phyloP scores from a whole-genome alignment of 2,329 filamentous ascomycete genomes.

The Colletotrichum viniferum region DNA sequence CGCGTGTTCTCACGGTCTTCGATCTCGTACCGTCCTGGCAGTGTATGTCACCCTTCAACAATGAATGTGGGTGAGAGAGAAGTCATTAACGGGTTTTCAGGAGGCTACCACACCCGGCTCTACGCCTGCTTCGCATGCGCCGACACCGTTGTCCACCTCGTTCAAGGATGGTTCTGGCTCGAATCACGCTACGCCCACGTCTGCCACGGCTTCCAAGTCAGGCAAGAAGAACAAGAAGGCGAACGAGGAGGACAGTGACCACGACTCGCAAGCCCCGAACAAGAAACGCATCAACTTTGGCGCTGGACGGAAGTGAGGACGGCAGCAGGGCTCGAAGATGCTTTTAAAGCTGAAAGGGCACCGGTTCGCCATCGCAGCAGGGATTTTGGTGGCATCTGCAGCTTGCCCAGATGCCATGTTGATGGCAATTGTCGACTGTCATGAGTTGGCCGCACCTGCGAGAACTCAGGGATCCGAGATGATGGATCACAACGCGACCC shows the following conservation, averaged over 20 bases:
- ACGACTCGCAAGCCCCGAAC: constrained; percentile 55
- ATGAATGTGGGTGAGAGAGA: neutral
- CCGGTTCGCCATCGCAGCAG: neutral
- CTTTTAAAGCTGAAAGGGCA: neutral
- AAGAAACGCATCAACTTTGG: constrained; percentile 65
- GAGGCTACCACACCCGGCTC: constrained; percentile 48
- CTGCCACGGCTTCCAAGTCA: constrained; percentile 49
- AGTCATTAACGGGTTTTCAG: constrained; percentile 26
- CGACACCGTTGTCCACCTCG: constrained; percentile 59
- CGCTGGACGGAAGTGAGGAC: constrained; percentile 50
- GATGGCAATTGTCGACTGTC: neutral
- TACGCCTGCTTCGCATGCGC: constrained; percentile 52
- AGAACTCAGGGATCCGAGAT: neutral
- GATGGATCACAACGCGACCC: neutral
- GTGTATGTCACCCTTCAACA: neutral
- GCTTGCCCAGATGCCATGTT: neutral
- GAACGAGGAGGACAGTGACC: constrained; percentile 60
- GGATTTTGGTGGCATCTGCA: neutral
- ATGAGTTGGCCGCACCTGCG: neutral
- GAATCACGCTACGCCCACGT: constrained; percentile 61
- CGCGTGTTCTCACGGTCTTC: constrained; percentile 74
- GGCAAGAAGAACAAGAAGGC: constrained; percentile 57
- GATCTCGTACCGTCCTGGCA: constrained; percentile 59
- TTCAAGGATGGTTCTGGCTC: constrained; percentile 53
- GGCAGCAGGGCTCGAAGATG: neutral